Evolutionary conservation across 78 protist species (phyloP).

Genomic region (Dictyostelium capitatum): DNA sequence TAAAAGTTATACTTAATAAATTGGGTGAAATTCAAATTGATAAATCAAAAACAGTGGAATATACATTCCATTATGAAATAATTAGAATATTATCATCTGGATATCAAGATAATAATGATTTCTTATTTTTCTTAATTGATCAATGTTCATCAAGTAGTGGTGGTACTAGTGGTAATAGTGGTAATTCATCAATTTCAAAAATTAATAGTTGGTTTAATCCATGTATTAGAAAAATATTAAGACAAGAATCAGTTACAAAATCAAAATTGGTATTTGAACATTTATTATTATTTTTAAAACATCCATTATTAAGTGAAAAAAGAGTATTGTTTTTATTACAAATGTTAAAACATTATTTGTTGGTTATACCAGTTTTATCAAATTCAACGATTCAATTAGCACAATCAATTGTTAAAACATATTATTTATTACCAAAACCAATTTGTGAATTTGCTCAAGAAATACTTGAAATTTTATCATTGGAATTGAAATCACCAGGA

Average conservation of each 20-base stretch:
- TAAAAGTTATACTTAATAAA: constrained; percentile 29
- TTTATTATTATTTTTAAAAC: constrained; percentile 67
- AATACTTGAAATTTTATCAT: constrained; percentile 42
- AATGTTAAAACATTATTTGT: constrained; percentile 65
- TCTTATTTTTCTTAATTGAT: constrained; percentile 54
- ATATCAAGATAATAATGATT: constrained; percentile 55
- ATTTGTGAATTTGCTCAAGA: constrained; percentile 62
- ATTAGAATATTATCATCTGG: background rate
- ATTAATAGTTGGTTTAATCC: constrained; percentile 36
- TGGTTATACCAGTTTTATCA: constrained; percentile 43
- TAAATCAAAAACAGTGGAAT: constrained; percentile 20
- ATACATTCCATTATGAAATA: background rate
- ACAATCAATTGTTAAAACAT: constrained; percentile 39
- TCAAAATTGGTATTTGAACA: constrained; percentile 47
- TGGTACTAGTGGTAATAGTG: background rate
- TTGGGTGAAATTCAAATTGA: background rate
- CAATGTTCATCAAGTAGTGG: constrained; percentile 5
- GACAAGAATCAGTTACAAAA: background rate
- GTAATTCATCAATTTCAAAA: background rate
- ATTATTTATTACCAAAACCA: constrained; percentile 61
- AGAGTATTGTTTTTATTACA: constrained; percentile 50
- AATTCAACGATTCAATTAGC: background rate
- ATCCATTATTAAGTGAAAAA: constrained; percentile 60
- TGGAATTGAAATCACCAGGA: constrained; percentile 70
- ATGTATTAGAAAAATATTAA: constrained; percentile 17